Evolutionary conservation across 306 rosid species (phyloP), one percentile per base, ranked within the genome.

Genomic region (Mucuna pruriens): DNA sequence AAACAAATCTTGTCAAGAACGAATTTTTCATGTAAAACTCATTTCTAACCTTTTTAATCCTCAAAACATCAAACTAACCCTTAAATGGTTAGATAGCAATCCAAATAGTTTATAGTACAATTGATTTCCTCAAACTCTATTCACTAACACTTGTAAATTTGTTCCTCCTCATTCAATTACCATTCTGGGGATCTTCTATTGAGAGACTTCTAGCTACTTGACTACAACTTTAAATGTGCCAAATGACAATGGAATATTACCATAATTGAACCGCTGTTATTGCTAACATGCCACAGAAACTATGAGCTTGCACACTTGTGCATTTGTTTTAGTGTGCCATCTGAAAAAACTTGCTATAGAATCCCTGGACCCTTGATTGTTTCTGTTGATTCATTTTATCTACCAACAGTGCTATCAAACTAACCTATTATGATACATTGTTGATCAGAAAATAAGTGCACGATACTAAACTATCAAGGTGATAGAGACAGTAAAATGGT

Each of bases 391-490:
- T 8, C 23, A 46, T 44, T 44, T 70, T 78, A 48, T 7, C 64
- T 34, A 62, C 15, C 39, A 67, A 42, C 19, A 73, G 5, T 7
- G 45, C 45, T 29, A 49, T n/a, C 44, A 75, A 33, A 55, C 51
- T 69, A 76, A 64, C 75, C 79, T 58, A 82, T 75, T 7, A 22
- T 40, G 7, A 2, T 54, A 58, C 78, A 60, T 46, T 20, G 20
- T 54, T 23, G n/a, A 51, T 19, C 36, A 22, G 42, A 66, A 65
- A 74, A n/a, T n/a, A 58, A 4, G 38, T 8, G 77, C 36, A 69
- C 33, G 16, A 75, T 63, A 54, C 82, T 68, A 60, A 36, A 70
- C 45, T 75, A 20, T 69, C 62, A 75, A 51, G 39, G 46, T 39
- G 75, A 48, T 16, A 25, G 22, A 78, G 40, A 77, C 34, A 71